A percentile compares a stretch with the other conserved stretches of the same genome.
Conservation (phyloP, 345 rosid genomes). For the Jatropha curcas region DNA sequence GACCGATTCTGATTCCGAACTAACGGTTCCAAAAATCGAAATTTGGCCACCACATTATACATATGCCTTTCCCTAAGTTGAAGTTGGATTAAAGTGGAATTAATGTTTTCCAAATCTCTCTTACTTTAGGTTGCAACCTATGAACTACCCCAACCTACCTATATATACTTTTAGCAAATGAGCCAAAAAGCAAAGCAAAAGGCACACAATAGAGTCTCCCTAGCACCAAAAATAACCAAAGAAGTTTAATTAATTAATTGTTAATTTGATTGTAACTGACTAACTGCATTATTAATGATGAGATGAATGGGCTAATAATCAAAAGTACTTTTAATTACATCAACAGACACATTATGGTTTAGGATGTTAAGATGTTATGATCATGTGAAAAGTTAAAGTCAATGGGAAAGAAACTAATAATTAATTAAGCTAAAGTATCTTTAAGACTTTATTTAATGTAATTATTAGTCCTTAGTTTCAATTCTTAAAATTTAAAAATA, state of each 20-base stretch:
- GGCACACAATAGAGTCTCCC: neutral
- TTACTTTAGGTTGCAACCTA: no score
- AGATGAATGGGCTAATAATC: neutral
- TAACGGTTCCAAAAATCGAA: no score
- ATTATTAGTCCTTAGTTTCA: no score
- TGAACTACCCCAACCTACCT: conserved; percentile 1
- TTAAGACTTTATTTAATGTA: no score
- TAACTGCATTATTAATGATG: neutral
- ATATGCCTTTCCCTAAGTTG: no score
- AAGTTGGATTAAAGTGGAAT: no score
- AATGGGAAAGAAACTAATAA: no score
- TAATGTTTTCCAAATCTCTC: no score
- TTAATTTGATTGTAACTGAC: neutral
- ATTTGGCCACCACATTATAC: no score
- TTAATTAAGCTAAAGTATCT: no score
- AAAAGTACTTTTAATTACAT: neutral
- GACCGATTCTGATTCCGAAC: no score
- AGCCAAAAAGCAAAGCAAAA: neutral
- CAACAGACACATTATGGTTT: neutral
- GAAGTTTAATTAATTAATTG: neutral
- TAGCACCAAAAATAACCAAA: neutral
- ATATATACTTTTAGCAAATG: neutral
- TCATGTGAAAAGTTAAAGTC: neutral
- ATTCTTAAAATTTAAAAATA: no score
- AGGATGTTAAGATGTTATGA: conserved; percentile 1